Evolutionary conservation across 129 eudicot genomes (phyloP).

Genomic region (Oenanthe sinensis): DNA sequence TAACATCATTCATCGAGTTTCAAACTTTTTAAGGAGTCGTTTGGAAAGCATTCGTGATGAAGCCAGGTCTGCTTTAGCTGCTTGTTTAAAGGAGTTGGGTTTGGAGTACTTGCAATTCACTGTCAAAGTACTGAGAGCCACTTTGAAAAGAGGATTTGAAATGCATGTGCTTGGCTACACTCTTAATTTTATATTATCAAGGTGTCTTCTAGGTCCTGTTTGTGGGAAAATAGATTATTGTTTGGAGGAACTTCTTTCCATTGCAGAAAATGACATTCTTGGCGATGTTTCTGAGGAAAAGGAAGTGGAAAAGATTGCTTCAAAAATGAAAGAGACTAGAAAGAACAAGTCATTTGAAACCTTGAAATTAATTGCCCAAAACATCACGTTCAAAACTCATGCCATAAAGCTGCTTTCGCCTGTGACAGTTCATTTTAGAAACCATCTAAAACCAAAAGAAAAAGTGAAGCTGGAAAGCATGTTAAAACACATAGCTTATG

Average conservation of each 20-base stretch:
- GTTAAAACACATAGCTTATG: slow-evolving; percentile 72
- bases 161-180: slow-evolving; percentile 88
- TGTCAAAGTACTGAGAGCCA: slow-evolving; percentile 53
- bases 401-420: slow-evolving; percentile 71
- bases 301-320: slow-evolving; percentile 91
- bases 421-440: slow-evolving; percentile 42
- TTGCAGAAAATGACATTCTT: slow-evolving; percentile 65
- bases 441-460: slow-evolving; percentile 59
- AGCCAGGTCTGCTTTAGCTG: slow-evolving; percentile 78
- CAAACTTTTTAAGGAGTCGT: slow-evolving; percentile 66
- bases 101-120: slow-evolving; percentile 59
- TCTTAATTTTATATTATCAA: slow-evolving; percentile 60
- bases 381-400: slow-evolving; percentile 55
- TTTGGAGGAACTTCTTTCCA: slow-evolving; percentile 59
- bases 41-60: slow-evolving; percentile 87
- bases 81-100: slow-evolving; percentile 87
- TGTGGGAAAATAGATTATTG: slow-evolving; percentile 65
- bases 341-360: slow-evolving; percentile 77
- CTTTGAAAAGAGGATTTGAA: slow-evolving; percentile 80
- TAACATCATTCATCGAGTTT: slow-evolving; percentile 60
- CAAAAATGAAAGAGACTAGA: slow-evolving; percentile 94
- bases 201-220: slow-evolving; percentile 31
- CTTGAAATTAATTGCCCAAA: slow-evolving; percentile 63
- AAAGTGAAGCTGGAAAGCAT: slow-evolving; percentile 64
- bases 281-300: slow-evolving; percentile 87